Base-by-base conservation (phyloP, 2,329 filamentous ascomycete species). In the Hypoxylon sp. region DNA sequence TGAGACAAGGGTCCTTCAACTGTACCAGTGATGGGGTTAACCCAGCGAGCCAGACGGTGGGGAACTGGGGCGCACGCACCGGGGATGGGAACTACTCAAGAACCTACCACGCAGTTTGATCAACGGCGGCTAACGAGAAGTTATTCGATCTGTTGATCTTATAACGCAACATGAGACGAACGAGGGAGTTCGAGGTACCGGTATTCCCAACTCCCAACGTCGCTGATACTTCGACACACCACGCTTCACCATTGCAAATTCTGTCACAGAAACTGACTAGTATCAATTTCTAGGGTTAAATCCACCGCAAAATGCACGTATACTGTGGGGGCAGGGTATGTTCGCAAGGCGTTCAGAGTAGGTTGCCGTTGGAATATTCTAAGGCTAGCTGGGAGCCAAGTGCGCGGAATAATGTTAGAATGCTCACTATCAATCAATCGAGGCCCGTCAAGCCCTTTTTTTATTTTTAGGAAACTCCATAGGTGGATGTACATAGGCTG, bases 71-170 rank as follows among this genome's bases (percentile, higher is more conserved):
- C 60, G 61, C 68, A 65, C 65, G 50, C 52, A 66, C 65, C 63
- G 62, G 64, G 67, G 62, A 58, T 51, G 43, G 57, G 37, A 56
- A 62, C 55, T 66, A 55, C 54, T 65, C 39, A 62, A 72, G 67
- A 71, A 69, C 63, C 71, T 70, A 51, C 66, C 68, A 67, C 57
- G 61, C 62, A 57, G 64, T 68, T 73, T 70, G 70, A 71, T 70
- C 67, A 72, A 68, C 67, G 68, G 67, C 70, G 68, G 65, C 64
- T 70, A 71, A 62, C 50, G 57, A 41, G 43, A 68, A 56, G 65
- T 65, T 3, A 65, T 65, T 71, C 65, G 61, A 68, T 70, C 70
- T 70, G 67, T 67, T 69, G 69, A 68, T 64, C 61, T 70, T 51
- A 63, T 37, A 65, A 59, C 59, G 57, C 61, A 56, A 65, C 47